A percentile compares a stretch with the other conserved stretches of the same genome.
These are phyloP conservation scores for Agaricus blazei DNA, from an alignment of 768 basidiomycete species.

Conservation along the genomic window DNA sequence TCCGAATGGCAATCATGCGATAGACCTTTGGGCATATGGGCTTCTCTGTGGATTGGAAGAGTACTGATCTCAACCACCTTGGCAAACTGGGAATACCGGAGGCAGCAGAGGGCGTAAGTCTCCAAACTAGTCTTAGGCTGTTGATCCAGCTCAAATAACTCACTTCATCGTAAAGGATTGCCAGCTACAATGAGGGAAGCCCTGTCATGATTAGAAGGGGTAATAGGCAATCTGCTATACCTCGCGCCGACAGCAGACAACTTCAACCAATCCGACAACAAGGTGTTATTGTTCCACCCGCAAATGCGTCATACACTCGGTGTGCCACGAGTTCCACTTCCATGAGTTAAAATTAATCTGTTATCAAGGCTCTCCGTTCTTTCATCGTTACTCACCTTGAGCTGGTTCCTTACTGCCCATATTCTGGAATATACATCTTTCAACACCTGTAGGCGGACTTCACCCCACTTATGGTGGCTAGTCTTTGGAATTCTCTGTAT, in stretches of 20 bases:
- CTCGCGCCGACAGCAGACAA: constrained; percentile 2
- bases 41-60: constrained; percentile 57
- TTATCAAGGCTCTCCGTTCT: constrained; percentile 51
- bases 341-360: constrained; percentile 17
- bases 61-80: constrained; percentile 43
- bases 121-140: background rate
- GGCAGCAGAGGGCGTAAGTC: constrained; percentile 27
- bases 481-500: constrained; percentile 75
- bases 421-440: constrained; percentile 75
- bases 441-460: constrained; percentile 62
- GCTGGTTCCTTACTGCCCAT: constrained; percentile 81
- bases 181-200: background rate
- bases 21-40: constrained; percentile 64
- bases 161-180: background rate
- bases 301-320: constrained; percentile 32
- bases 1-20: constrained; percentile 62
- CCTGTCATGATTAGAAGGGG: constrained; percentile 3
- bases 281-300: constrained; percentile 1
- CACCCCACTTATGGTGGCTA: constrained; percentile 87
- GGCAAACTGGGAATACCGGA: constrained; percentile 52
- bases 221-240: background rate
- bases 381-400: constrained; percentile 65
- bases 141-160: background rate
- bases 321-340: constrained; percentile 21
- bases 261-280: constrained; percentile 10